Evolutionary conservation across 805 yeast species (phyloP).

Genomic region (Yarrowia deformans): DNA sequence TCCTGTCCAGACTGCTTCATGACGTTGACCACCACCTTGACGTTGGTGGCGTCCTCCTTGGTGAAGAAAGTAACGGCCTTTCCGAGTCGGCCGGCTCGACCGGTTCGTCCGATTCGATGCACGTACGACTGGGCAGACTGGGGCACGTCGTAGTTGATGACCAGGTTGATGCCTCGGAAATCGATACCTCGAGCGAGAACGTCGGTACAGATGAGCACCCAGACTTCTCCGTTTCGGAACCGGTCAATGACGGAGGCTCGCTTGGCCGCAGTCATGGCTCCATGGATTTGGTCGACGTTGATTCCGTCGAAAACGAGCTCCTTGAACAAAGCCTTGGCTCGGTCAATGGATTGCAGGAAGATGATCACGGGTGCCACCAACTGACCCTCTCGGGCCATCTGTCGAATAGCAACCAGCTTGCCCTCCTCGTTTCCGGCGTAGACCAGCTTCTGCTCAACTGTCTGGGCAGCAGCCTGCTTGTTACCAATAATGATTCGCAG

Average conservation of each 20-base stretch:
- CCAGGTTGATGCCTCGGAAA: constrained; percentile 92
- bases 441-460: constrained; percentile 81
- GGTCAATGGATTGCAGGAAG: constrained; percentile 86
- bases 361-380: constrained; percentile 92
- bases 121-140: constrained; percentile 92
- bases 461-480: constrained; percentile 88
- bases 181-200: constrained; percentile 97
- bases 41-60: constrained; percentile 77
- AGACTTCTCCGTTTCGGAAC: constrained; percentile 87
- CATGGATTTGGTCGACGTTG: constrained; percentile 94
- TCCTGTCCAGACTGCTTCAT: constrained; percentile 86
- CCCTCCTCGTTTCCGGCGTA: constrained; percentile 96
- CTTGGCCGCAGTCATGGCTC: constrained; percentile 89
- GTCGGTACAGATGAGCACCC: constrained; percentile 97
- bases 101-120: constrained; percentile 98
- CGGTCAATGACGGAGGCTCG: constrained; percentile 83
- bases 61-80: constrained; percentile 92
- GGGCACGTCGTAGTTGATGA: constrained; percentile 96
- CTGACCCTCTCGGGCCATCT: constrained; percentile 73
- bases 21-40: constrained; percentile 87
- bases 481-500: constrained; percentile 89
- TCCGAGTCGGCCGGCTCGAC: constrained; percentile 90
- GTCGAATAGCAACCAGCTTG: constrained; percentile 89
- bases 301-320: constrained; percentile 90
- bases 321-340: constrained; percentile 95